Base-by-base conservation (phyloP, 805 yeast genomes). In the Metschnikowia bowlesiae region DNA sequence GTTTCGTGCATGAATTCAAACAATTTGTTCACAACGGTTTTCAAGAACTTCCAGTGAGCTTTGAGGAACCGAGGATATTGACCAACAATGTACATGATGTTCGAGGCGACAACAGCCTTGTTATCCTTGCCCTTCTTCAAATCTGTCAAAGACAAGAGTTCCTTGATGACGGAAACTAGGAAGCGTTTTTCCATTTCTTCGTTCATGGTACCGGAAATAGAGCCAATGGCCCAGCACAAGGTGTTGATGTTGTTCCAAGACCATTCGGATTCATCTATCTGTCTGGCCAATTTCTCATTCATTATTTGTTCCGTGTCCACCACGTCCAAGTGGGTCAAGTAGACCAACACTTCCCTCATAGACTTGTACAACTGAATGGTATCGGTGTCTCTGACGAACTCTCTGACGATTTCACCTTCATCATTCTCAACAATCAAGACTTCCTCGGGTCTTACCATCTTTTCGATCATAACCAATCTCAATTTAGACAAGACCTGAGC, bases 1-100 rank as follows among this genome's bases (percentile, higher is more conserved):
- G 97, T 90, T 77, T 94, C 99, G 74, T 94, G 98, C 99, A 94
- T 94, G 64, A 94, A 94, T 69, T 94, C 99, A 69, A 94, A 94
- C 62, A 94, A 78, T 69, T 94, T 94, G 71, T 89, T 85, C 53
- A 94, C 92, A 40, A 94, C 99, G 0, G 98, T 94, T 68, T 91
- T 92, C 66, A 94, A 74, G 62, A 94, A 94, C 68, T 88, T 90
- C 99, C 99, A 94, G 67, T 94, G 99, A 8, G 98, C 98, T 62
- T 91, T 91, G 65, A 94, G 77, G 64, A 94, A 94, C 66, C 99
- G 79, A 48, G 99, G 99, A 66, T 94, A 94, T 73, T 94, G 99
- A 44, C 99, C 99, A 54, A 94, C 99, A 71, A 94, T 94, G 74
- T 94, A 94, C 99, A 94, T 94, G 65, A 94, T 94, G 67, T 94